Evolutionary conservation across 1,139 yeast genomes (phyloP).

Genomic region (Scheffersomyces parashehatae): DNA sequence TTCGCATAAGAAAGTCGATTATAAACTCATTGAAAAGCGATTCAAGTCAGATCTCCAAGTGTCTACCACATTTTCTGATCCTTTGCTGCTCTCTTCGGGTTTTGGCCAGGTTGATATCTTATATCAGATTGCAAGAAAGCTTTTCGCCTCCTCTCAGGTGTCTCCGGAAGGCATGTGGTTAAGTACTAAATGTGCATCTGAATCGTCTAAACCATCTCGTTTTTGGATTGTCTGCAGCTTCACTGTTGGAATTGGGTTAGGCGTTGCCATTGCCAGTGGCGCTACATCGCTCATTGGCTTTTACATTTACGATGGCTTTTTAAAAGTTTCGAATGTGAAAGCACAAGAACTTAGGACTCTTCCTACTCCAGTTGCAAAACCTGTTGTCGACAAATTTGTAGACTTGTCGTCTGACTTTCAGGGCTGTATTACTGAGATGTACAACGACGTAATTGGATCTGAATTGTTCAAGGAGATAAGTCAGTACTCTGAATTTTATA

Average conservation of each 20-base stretch:
- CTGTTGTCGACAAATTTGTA: neutral
- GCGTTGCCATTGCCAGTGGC: slow-evolving; percentile 28
- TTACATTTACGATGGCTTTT: slow-evolving; percentile 8
- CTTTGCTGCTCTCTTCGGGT: slow-evolving; percentile 31
- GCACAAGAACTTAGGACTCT: neutral
- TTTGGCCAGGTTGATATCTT: slow-evolving; percentile 21
- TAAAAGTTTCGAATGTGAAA: neutral
- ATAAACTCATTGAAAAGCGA: slow-evolving; percentile 32
- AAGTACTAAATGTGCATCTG: neutral
- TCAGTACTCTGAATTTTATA: slow-evolving; percentile 1
- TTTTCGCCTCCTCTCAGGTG: slow-evolving; percentile 8
- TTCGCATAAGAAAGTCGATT: slow-evolving; percentile 25
- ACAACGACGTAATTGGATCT: neutral
- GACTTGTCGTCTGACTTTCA: neutral
- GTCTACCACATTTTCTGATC: slow-evolving; percentile 30
- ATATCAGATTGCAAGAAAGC: slow-evolving; percentile 15
- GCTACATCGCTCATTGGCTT: slow-evolving; percentile 17
- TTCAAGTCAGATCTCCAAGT: slow-evolving; percentile 33
- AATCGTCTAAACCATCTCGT: neutral
- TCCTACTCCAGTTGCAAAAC: neutral
- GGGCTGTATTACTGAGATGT: neutral
- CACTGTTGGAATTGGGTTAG: slow-evolving; percentile 38
- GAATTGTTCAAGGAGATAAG: neutral
- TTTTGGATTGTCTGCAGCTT: slow-evolving; percentile 34
- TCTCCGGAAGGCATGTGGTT: slow-evolving; percentile 4